These are phyloP conservation scores for Penicillium sp. DNA, from an alignment of 2,329 filamentous ascomycete species.

Conservation along the genomic window DNA sequence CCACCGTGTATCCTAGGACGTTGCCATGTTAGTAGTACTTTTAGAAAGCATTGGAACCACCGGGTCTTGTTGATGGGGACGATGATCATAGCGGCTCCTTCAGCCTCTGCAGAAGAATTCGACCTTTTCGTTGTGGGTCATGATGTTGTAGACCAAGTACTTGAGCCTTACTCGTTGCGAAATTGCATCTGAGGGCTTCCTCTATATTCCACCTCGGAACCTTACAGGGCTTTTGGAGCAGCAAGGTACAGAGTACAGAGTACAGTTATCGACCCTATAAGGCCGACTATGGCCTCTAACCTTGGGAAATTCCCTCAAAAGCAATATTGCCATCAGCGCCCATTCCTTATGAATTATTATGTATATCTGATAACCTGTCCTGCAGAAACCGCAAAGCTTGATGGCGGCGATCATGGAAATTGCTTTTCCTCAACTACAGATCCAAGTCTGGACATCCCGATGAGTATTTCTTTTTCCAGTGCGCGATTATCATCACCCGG, in stretches of 20 bases:
- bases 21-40: not conserved
- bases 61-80: slow-evolving; percentile 1
- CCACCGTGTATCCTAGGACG: not conserved
- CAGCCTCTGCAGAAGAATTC: slow-evolving; percentile 9
- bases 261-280: not conserved
- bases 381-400: slow-evolving; percentile 5
- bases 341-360: not conserved
- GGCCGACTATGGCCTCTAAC: not conserved
- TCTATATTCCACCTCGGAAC: not conserved
- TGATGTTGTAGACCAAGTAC: not conserved
- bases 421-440: not conserved
- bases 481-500: not conserved
- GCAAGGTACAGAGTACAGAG: not conserved
- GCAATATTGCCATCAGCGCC: not conserved
- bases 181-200: not conserved
- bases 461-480: not conserved
- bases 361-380: not conserved
- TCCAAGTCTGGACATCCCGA: not conserved
- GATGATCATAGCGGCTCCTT: slow-evolving; percentile 8
- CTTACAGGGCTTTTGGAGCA: not conserved
- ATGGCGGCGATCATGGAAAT: not conserved
- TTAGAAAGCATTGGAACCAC: slow-evolving; percentile 5
- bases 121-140: slow-evolving; percentile 5
- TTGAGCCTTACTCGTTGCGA: not conserved
- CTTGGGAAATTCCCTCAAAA: not conserved